Evolutionary conservation across 2,329 filamentous ascomycete genomes (phyloP).

Genomic region (Fusarium albidum): DNA sequence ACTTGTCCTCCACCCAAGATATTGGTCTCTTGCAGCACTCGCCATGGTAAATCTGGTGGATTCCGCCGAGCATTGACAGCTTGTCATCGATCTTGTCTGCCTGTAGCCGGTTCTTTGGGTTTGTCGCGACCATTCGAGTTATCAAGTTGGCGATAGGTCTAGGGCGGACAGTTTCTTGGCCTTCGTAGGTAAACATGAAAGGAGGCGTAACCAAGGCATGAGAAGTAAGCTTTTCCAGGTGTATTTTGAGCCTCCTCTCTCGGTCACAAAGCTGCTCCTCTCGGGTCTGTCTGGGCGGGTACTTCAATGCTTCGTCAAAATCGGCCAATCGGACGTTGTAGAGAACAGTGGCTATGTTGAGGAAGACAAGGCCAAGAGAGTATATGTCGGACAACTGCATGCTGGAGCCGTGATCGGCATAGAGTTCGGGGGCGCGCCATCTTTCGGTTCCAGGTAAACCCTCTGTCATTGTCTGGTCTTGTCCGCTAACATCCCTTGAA

Average conservation of each 20-base stretch:
- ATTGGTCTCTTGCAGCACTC: slow-evolving; percentile 53
- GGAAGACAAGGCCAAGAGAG: slow-evolving; percentile 55
- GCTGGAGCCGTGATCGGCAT: slow-evolving; percentile 47
- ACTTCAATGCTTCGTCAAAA: slow-evolving; percentile 50
- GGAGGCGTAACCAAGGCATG: slow-evolving; percentile 46
- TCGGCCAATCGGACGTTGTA: slow-evolving; percentile 50
- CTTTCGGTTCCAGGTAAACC: slow-evolving; percentile 51
- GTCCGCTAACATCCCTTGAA: slow-evolving; percentile 54
- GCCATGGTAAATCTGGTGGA: slow-evolving; percentile 57
- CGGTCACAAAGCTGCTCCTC: slow-evolving; percentile 44
- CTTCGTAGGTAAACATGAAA: slow-evolving; percentile 49
- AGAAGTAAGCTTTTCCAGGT: slow-evolving; percentile 45
- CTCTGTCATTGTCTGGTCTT: slow-evolving; percentile 55
- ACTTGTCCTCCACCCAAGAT: slow-evolving; percentile 47
- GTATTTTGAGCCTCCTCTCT: slow-evolving; percentile 46
- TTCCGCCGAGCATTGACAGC: slow-evolving; percentile 54
- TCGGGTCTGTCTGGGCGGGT: slow-evolving; percentile 37
- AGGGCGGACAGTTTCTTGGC: slow-evolving; percentile 50
- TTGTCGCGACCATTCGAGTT: slow-evolving; percentile 45
- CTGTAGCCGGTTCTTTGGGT: slow-evolving; percentile 43
- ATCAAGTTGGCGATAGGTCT: slow-evolving; percentile 51
- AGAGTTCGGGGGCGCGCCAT: slow-evolving; percentile 57
- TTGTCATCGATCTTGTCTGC: slow-evolving; percentile 51
- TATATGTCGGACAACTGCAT: slow-evolving; percentile 59
- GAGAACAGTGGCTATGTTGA: slow-evolving; percentile 54